A percentile compares a stretch with the other conserved stretches of the same genome.
Evolutionary conservation across 768 basidiomycete species (phyloP).

Genomic region (Tricholomella constricta): DNA sequence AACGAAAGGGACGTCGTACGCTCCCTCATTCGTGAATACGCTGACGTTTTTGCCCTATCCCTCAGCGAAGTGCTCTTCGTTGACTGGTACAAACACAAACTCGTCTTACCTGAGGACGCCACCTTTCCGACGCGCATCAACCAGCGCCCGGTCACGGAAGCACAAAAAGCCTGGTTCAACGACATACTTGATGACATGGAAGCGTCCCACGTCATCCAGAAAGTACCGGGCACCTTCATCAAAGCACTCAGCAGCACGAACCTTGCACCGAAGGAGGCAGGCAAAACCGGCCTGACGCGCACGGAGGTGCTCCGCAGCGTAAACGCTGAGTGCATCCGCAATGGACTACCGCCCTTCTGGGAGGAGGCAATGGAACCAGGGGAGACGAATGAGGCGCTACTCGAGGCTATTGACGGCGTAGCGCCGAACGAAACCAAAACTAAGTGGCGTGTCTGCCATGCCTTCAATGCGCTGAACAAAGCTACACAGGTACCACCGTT

Average conservation of each 20-base stretch:
- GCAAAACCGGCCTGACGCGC: background rate
- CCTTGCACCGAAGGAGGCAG: slow-evolving; percentile 13
- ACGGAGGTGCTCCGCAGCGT: background rate
- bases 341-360: slow-evolving; percentile 1
- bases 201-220: slow-evolving; percentile 31
- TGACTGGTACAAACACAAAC: slow-evolving; percentile 29
- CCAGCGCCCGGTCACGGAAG: slow-evolving; percentile 30
- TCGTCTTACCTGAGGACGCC: slow-evolving; percentile 29
- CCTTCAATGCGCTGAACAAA: slow-evolving; percentile 2
- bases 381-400: background rate
- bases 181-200: slow-evolving; percentile 34
- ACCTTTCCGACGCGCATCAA: slow-evolving; percentile 31
- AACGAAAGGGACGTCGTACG: slow-evolving; percentile 25
- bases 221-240: background rate
- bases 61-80: slow-evolving; percentile 35
- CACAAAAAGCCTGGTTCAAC: slow-evolving; percentile 31
- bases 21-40: slow-evolving; percentile 26
- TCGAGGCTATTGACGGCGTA: background rate
- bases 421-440: background rate
- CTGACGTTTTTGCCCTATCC: slow-evolving; percentile 41
- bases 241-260: slow-evolving; percentile 16
- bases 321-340: background rate
- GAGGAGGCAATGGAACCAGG: background rate
- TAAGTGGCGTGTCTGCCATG: slow-evolving; percentile 7
- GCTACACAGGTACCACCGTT: slow-evolving; percentile 2